Conservation (phyloP, 2,329 filamentous ascomycete species). For the Nectriaceae sp. region DNA sequence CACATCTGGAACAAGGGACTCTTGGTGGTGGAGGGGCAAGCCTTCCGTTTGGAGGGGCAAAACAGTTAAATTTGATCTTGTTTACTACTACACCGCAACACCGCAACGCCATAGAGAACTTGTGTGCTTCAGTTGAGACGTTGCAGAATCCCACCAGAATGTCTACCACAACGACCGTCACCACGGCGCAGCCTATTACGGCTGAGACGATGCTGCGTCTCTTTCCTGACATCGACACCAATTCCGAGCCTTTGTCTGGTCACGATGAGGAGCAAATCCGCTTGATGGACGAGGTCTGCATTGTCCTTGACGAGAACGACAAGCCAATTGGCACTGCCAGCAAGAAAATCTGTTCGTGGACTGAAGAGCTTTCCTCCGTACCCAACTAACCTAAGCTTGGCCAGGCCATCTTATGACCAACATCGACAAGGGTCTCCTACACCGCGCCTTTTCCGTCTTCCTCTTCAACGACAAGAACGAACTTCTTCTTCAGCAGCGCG, state of each 20-base stretch:
- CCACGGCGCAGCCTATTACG: slow-evolving; percentile 66
- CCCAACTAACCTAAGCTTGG: neutral
- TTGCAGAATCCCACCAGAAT: slow-evolving; percentile 17
- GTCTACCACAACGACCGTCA: slow-evolving; percentile 45
- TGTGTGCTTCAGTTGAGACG: neutral
- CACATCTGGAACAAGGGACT: slow-evolving; percentile 14
- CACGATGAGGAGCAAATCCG: slow-evolving; percentile 98
- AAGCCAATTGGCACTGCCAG: slow-evolving; percentile 91
- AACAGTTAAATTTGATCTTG: slow-evolving; percentile 1
- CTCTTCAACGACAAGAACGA: slow-evolving; percentile 94
- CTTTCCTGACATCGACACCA: slow-evolving; percentile 80
- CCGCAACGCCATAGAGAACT: neutral
- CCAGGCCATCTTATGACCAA: slow-evolving; percentile 97
- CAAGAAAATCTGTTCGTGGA: slow-evolving; percentile 91
- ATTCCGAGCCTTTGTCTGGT: slow-evolving; percentile 75
- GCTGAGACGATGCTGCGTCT: slow-evolving; percentile 84
- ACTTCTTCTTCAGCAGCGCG: slow-evolving; percentile 92
- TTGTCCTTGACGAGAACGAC: slow-evolving; percentile 92
- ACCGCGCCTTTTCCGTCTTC: slow-evolving; percentile 97
- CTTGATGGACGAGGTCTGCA: slow-evolving; percentile 98
- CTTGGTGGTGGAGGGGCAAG: slow-evolving; percentile 22
- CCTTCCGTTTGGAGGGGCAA: slow-evolving; percentile 27
- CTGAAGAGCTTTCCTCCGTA: neutral
- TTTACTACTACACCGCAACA: slow-evolving; percentile 5
- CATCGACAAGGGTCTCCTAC: slow-evolving; percentile 92